phyloP scores from a whole-genome alignment of 805 yeast genomes.

The Cyberlindnera subsufficiens region DNA sequence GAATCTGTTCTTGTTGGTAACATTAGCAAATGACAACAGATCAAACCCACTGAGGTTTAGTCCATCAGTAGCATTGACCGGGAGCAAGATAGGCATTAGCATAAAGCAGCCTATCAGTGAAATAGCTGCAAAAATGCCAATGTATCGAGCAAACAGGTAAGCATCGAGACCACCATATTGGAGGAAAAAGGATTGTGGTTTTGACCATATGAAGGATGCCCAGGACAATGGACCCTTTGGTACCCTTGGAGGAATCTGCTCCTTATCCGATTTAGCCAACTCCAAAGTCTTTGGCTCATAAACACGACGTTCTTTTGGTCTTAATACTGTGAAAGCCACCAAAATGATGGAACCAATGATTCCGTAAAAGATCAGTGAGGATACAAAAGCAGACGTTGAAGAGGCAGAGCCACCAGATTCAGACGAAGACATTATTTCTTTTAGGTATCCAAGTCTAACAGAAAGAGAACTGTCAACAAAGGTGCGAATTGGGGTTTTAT shows the following conservation, averaged over 20 bases:
- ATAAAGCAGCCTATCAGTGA: conserved; percentile 14
- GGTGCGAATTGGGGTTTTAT: too few species aligned
- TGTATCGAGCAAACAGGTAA: conserved; percentile 63
- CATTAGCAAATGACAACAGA: conserved; percentile 57
- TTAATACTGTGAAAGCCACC: conserved; percentile 52
- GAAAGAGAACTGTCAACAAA: not conserved
- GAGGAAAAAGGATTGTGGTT: conserved; percentile 56
- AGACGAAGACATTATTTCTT: not conserved
- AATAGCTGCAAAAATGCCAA: conserved; percentile 42
- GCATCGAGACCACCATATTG: conserved; percentile 76
- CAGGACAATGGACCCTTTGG: conserved; percentile 52
- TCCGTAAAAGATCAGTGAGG: conserved; percentile 66
- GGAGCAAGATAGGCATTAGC: conserved; percentile 52
- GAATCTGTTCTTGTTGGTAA: conserved; percentile 53
- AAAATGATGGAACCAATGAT: conserved; percentile 51
- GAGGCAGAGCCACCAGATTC: conserved; percentile 23
- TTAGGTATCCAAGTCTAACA: not conserved
- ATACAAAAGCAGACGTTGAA: conserved; percentile 74
- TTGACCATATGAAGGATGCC: conserved; percentile 43
- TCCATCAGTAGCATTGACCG: conserved; percentile 72
- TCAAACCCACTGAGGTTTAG: conserved; percentile 52
- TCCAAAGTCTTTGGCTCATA: conserved; percentile 75
- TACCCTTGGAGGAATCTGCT: conserved; percentile 18
- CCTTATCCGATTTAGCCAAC: conserved; percentile 46
- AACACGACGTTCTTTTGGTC: conserved; percentile 61